Base-by-base conservation (phyloP, 2,329 filamentous ascomycete genomes). In the Polytolypa hystricis region DNA sequence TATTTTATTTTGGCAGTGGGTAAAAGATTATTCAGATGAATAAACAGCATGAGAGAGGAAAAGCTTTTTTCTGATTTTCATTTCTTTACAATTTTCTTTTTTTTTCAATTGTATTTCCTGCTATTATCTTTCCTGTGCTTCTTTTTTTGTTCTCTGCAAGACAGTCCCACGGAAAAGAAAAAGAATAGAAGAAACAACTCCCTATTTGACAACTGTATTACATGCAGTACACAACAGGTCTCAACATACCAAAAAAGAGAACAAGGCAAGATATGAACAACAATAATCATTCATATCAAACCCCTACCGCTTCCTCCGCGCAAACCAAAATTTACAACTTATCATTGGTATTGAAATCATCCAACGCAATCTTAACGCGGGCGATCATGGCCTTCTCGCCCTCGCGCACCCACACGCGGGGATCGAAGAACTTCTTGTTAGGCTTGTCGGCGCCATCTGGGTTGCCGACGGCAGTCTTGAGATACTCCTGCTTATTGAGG, bases 391-490 rank as follows among this genome's bases (percentile, higher is more conserved):
- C 86, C 79, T 95, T 93, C 78, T 98, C 91, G 56, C 89, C 91
- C 71, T 66, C 63, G 42, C 87, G 82, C 45, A 94, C 84, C 89
- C 87, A 94, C 59, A 95, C 85, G 66, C 86, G 80, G 53, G 86
- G 85, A 69, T 82, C 79, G 54, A 83, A 86, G 70, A 71, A 80
- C 71, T 95, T 96, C 84, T 98, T 98, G 79, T 98, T 98, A 58
- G 91, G 89, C 81, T 96, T 96, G 70, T 94, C 84, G 14, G 77
- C 79, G 43, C 89, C 87, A 34, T 96, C 87, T 48, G 89, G 89
- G 76, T 96, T 98, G 56, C 91, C 91, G 51, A 98, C 81, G 56
- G 84, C 75, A 42, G 73, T 77, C 69, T 74, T 68, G 52, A 98
- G 69, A 73, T 96, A 98, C 54, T 94, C 89, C 70, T 93, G 87